Evolutionary conservation across 805 yeast genomes (phyloP), one percentile per base, ranked within the genome.

Genomic region (Brettanomyces nanus): DNA sequence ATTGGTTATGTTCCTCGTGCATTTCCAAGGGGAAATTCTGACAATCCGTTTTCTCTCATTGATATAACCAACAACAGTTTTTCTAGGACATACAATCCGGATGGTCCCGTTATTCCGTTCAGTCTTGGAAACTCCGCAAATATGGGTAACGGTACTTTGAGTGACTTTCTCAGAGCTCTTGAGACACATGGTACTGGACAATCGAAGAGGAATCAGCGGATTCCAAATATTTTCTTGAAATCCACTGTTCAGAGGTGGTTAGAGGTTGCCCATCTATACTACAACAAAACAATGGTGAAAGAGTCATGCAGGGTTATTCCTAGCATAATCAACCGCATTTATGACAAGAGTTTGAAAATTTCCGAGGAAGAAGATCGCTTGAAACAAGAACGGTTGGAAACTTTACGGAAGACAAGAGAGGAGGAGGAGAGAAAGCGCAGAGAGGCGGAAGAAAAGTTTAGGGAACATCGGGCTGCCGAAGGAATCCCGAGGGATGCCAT

Each of bases 161-260:
- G 26, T 27, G 37, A 34, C 7, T 14, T 34, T n/a, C 19, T 34
- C 5, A 13, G 37, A 7, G 31, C 37, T 2, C 31, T 34, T 6
- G 17, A 34, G 10, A 13, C 11, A 13, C 31, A 27, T 10, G 31
- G 17, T 6, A n/a, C 14, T 13, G 20, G 19, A 10, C 26, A 14
- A 4, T 14, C 31, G 6, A 10, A 17, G 6, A 14, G 36, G 33
- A n/a, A 17, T 18, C 51, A 46, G 26, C 51, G 40, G 31, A 14
- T 27, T 18, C 48, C 49, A 6, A 52, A 47, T 35, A 38, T 41
- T 4, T 44, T 41, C 25, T 38, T 55, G 14, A 53, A 52, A 33
- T 48, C 58, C 2, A 77, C 92, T 0, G 57, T 63, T 11, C 79
- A 77, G 35, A 68, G 95, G 46, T 85, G 95, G 92, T 59, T 60